These are phyloP conservation scores for Beauveria australis DNA, from an alignment of 2,329 filamentous ascomycete species.

Conservation along the genomic window DNA sequence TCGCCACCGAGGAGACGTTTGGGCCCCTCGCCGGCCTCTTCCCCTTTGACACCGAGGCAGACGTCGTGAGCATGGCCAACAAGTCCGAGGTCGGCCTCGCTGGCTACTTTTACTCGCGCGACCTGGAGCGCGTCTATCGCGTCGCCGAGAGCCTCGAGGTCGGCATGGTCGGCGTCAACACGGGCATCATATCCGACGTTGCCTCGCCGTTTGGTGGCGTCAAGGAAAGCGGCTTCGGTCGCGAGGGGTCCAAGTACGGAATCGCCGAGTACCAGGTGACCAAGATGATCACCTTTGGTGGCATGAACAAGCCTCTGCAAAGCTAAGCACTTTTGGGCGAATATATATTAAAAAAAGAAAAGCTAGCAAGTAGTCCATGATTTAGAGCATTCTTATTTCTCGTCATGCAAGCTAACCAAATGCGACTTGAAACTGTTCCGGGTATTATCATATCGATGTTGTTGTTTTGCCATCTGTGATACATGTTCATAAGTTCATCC, in stretches of 20 bases:
- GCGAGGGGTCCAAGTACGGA: conserved; percentile 70
- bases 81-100: conserved; percentile 76
- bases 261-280: conserved; percentile 68
- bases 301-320: conserved; percentile 48
- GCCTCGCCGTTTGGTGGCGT: conserved; percentile 67
- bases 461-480: neutral
- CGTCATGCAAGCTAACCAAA: neutral
- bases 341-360: neutral
- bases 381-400: neutral
- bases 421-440: neutral
- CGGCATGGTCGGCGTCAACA: conserved; percentile 83
- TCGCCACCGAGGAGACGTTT: conserved; percentile 87
- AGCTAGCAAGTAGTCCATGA: neutral
- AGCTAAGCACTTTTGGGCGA: conserved; percentile 18
- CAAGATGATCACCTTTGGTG: conserved; percentile 54
- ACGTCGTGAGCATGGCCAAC: conserved; percentile 82
- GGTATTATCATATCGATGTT: conserved; percentile 1
- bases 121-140: conserved; percentile 50
- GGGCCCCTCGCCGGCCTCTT: conserved; percentile 89
- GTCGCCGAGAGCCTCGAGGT: conserved; percentile 67
- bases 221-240: conserved; percentile 73
- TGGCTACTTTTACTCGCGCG: conserved; percentile 80
- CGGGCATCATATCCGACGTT: conserved; percentile 54
- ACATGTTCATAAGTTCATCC: neutral
- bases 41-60: conserved; percentile 78